These are phyloP conservation scores for Mesembryanthemum crystallinum DNA, from an alignment of 148 eudicot species.

Conservation along the genomic window DNA sequence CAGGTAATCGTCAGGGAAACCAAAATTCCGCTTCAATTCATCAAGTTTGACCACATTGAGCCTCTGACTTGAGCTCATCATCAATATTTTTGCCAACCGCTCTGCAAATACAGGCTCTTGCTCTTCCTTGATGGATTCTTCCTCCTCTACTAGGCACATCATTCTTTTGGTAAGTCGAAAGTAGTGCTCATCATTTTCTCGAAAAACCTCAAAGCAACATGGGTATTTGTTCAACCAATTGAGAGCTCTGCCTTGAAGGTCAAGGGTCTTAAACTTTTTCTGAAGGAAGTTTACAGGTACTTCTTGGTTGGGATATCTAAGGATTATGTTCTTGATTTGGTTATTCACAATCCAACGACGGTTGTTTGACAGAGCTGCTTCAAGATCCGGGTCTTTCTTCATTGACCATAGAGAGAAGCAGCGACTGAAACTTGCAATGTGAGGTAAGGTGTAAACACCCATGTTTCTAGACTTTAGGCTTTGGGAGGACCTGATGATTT, in stretches of 20 bases:
- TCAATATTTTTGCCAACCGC: slow-evolving; percentile 73
- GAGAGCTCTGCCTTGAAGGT: slow-evolving; percentile 84
- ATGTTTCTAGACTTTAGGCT: slow-evolving; percentile 6
- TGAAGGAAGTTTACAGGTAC: slow-evolving; percentile 63
- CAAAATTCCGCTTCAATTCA: slow-evolving; percentile 75
- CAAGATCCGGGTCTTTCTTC: slow-evolving; percentile 96
- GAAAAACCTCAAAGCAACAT: slow-evolving; percentile 82
- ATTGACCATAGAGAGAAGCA: slow-evolving; percentile 78
- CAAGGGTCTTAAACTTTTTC: slow-evolving; percentile 87
- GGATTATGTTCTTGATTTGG: slow-evolving; percentile 84
- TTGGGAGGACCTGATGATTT: slow-evolving; percentile 7
- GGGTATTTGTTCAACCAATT: slow-evolving; percentile 96
- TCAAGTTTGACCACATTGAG: slow-evolving; percentile 67
- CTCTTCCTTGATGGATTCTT: slow-evolving; percentile 56
- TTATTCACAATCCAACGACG: slow-evolving; percentile 90
- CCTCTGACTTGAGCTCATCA: slow-evolving; percentile 73
- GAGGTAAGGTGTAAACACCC: slow-evolving; percentile 3
- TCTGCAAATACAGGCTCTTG: slow-evolving; percentile 61
- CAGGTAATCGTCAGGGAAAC: slow-evolving; percentile 90
- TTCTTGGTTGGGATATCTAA: slow-evolving; percentile 61
- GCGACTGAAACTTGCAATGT: slow-evolving; percentile 23
- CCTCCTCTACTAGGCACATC: slow-evolving; percentile 77
- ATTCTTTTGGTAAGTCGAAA: slow-evolving; percentile 73
- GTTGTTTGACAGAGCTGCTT: slow-evolving; percentile 74
- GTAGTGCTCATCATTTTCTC: slow-evolving; percentile 44